Percentiles rank a stretch among this genome's conserved stretches.
These are phyloP conservation scores for Aspergillus panamensis DNA, from an alignment of 495 filamentous ascomycete genomes.

Conservation along the genomic window DNA sequence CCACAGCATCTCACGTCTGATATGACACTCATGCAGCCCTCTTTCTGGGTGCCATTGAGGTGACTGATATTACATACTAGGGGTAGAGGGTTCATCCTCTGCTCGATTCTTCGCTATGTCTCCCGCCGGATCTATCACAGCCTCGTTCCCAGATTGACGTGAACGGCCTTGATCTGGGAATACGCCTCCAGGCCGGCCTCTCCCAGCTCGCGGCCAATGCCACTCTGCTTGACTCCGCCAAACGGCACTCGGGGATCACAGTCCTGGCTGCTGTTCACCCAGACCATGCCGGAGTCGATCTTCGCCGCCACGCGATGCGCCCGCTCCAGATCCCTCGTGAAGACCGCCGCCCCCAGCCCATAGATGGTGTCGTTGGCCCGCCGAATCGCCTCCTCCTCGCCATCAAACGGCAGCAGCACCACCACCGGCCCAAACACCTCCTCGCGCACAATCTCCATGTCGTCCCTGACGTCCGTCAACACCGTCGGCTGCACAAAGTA, in stretches of 20 bases:
- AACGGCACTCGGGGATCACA: constrained; percentile 73
- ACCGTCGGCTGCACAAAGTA: constrained; percentile 71
- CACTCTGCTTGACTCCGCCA: constrained; percentile 92
- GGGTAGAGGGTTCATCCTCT: no score
- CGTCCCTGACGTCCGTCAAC: constrained; percentile 64
- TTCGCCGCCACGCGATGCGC: constrained; percentile 78
- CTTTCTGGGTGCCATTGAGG: no score
- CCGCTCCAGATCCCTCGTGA: constrained; percentile 72
- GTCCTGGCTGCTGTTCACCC: constrained; percentile 84
- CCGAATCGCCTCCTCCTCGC: constrained; percentile 75
- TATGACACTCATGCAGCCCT: no score
- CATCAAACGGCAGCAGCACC: constrained; percentile 72
- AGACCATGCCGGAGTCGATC: constrained; percentile 94
- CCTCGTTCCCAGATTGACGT: constrained; percentile 65
- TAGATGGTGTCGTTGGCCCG: constrained; percentile 86
- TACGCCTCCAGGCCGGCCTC: constrained; percentile 79
- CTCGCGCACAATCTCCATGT: constrained; percentile 64
- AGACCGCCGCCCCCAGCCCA: constrained; percentile 81
- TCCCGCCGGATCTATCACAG: constrained; percentile 18
- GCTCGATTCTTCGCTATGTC: constrained; percentile 30
- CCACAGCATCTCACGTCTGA: no score
- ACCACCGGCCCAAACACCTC: constrained; percentile 91
- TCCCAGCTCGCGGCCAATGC: constrained; percentile 83
- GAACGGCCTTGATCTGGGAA: constrained; percentile 71
- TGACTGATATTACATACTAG: no score